phyloP scores from a whole-genome alignment of 441 rosid species.

The Erysimum pusillum region DNA sequence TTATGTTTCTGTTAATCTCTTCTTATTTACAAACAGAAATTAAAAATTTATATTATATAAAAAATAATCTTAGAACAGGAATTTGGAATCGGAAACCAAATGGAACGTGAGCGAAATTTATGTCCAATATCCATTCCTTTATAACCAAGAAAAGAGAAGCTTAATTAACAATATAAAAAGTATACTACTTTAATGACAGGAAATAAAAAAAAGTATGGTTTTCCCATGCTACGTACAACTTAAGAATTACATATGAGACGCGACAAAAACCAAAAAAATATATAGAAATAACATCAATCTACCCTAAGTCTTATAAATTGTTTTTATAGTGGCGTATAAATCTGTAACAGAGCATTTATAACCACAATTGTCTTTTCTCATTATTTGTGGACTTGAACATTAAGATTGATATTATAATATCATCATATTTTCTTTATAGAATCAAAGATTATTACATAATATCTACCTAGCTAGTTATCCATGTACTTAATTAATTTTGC shows the following conservation, averaged over 20 bases:
- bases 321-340: not conserved
- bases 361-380: not conserved
- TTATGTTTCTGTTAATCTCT: too few relatives aligned
- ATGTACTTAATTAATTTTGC: not conserved
- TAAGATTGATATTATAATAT: not conserved
- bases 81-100: too few relatives aligned
- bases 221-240: slow-evolving; percentile 38
- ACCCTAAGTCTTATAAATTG: not conserved
- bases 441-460: slow-evolving; percentile 3
- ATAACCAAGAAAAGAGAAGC: slow-evolving; percentile 2
- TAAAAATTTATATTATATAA: too few relatives aligned
- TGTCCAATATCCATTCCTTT: too few relatives aligned
- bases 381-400: not conserved
- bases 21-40: too few relatives aligned
- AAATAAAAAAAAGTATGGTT: not conserved
- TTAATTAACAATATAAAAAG: slow-evolving; percentile 18
- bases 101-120: too few relatives aligned
- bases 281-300: not conserved
- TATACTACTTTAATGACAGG: not conserved
- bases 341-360: not conserved
- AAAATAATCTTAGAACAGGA: too few relatives aligned
- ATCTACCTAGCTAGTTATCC: slow-evolving; percentile 26
- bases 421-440: not conserved
- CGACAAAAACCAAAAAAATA: not conserved
- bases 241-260: not conserved